A percentile compares a stretch with the other conserved stretches of the same genome.
Evolutionary conservation across 2,329 filamentous ascomycete genomes (phyloP).

Genomic region (Claviceps cyperi): DNA sequence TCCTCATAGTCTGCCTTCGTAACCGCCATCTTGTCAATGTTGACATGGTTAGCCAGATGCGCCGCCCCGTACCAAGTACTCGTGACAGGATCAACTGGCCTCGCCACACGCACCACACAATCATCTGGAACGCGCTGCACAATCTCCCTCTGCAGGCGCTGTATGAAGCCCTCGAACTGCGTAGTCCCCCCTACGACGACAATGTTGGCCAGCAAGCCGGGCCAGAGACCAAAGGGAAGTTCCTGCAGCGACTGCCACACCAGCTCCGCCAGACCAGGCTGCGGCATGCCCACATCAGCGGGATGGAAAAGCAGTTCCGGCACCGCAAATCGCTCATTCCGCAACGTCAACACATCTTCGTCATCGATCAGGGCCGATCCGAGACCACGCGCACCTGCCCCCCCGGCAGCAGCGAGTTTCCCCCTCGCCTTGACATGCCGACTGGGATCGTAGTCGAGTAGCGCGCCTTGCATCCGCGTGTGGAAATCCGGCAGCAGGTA

Average conservation of each 20-base stretch:
- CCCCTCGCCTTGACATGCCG: conserved; percentile 35
- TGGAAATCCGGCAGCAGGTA: conserved; percentile 81
- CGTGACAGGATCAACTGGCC: conserved; percentile 57
- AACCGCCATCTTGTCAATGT: conserved; percentile 56
- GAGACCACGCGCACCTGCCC: background rate
- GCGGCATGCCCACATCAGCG: conserved; percentile 67
- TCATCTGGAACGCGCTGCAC: conserved; percentile 59
- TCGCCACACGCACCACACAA: conserved; percentile 60
- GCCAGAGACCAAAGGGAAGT: conserved; percentile 71
- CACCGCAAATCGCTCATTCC: conserved; percentile 82
- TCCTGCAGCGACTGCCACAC: conserved; percentile 62
- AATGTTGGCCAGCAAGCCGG: conserved; percentile 72
- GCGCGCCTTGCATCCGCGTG: conserved; percentile 44
- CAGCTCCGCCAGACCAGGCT: conserved; percentile 70
- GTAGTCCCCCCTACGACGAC: conserved; percentile 80
- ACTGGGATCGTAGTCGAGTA: conserved; percentile 63
- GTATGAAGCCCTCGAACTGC: conserved; percentile 65
- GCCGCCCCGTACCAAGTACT: conserved; percentile 81
- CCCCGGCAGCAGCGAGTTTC: conserved; percentile 24
- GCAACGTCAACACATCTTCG: conserved; percentile 74
- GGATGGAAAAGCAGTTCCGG: conserved; percentile 86
- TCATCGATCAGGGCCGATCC: conserved; percentile 35
- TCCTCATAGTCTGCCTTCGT: conserved; percentile 87
- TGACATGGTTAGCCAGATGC: conserved; percentile 53
- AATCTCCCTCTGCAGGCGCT: conserved; percentile 63